Base-by-base conservation (phyloP, 371 early-diverging fungal species). In the Lichtheimia corymbifera region DNA sequence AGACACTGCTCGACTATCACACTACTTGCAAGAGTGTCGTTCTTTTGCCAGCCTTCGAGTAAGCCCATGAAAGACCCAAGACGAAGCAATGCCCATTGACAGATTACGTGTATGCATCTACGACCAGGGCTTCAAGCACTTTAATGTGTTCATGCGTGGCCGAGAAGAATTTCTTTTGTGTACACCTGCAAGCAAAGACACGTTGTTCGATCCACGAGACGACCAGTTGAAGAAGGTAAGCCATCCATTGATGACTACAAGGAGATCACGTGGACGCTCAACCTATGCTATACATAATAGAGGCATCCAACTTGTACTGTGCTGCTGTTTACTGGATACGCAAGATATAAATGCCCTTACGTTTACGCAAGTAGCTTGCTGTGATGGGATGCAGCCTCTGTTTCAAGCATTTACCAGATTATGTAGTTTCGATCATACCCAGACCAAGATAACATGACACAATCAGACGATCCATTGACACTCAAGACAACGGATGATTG, bases 321-420 rank as follows among this genome's bases (percentile, higher is more conserved):
- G 13, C 90, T 92, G 57, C 62, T 92, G 35, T 72, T 92, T 40
- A 89, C 92, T 41, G 93, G 91, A 12, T 93, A 93, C 62, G 80
- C 87, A 17, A 80, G 85, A 18, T 93, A 93, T 70, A 83, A 84
- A 58, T 89, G 91, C 58, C 93, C 93, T 22, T 93, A 91, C 58
- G 89, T 93, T 41, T 93, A 92, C 89, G 87, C 88, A 78, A 55
- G 72, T 55, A 50, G 11, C 52, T 66, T 7, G 11, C 7, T 47
- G 14, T 12, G 7, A 18, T 15, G 45, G 4, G 45, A 45, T 15
- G 5, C 12, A 1, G 47, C 17, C n/a, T 14, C n/a, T 5, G 13
- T 7, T 11, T 2, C 5, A 22, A 1, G 11, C 11, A 47, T 47
- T 47, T 12, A 47, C 47, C 47, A 1, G 7, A 11, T 1, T 11